phyloP scores from a whole-genome alignment of 306 rosid genomes.

The Crotalaria pallida region DNA sequence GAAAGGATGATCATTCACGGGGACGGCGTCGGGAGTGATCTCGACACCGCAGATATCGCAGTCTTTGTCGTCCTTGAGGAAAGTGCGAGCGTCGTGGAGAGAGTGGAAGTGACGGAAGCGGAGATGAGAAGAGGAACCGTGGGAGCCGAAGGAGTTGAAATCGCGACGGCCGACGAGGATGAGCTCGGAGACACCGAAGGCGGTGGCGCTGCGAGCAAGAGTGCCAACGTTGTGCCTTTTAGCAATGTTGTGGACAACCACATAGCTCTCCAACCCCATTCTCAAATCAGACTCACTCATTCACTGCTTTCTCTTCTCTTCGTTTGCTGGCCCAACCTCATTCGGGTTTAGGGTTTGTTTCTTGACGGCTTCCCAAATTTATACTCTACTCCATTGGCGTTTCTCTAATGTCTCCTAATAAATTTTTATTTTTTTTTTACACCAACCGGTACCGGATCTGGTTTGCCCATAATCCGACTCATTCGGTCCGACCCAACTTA shows the following conservation, averaged over 20 bases:
- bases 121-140: constrained; percentile 79
- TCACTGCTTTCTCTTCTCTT: too few species aligned
- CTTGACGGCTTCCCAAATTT: too few species aligned
- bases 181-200: constrained; percentile 80
- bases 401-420: too few species aligned
- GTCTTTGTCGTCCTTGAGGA: constrained; percentile 74
- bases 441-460: too few species aligned
- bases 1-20: constrained; percentile 84
- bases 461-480: too few species aligned
- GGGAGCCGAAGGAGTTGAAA: constrained; percentile 87
- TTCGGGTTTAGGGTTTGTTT: too few species aligned
- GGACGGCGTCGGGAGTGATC: constrained; percentile 65
- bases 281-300: too few species aligned
- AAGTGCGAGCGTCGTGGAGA: constrained; percentile 61
- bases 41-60: constrained; percentile 94
- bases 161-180: constrained; percentile 86
- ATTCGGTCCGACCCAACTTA: too few species aligned
- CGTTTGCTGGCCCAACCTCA: too few species aligned
- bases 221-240: constrained; percentile 88
- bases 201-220: constrained; percentile 86
- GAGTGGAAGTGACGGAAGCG: constrained; percentile 91
- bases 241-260: constrained; percentile 90
- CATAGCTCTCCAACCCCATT: constrained; percentile 58
- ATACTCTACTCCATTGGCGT: too few species aligned
- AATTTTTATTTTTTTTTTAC: too few species aligned